phyloP scores from a whole-genome alignment of 768 basidiomycete genomes.

The Brasilioporus rufonigricans region DNA sequence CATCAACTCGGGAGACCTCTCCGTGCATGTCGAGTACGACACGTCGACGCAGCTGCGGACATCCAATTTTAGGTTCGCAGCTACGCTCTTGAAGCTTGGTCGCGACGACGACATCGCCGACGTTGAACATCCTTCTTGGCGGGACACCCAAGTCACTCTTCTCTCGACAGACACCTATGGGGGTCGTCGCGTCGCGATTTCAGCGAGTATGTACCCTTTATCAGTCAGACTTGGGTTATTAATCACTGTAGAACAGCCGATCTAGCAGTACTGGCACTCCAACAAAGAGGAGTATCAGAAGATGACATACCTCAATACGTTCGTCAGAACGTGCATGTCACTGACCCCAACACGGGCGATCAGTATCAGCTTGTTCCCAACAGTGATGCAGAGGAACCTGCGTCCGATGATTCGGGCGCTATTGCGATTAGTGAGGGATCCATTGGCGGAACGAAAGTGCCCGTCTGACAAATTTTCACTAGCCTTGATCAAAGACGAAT shows the following conservation, averaged over 20 bases:
- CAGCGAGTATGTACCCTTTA: not conserved
- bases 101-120: not conserved
- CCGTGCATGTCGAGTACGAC: not conserved
- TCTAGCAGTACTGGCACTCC: not conserved
- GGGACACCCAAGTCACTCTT: not conserved
- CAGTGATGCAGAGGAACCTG: not conserved
- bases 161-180: not conserved
- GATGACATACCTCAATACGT: constrained; percentile 6
- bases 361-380: constrained; percentile 5
- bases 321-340: not conserved
- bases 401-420: not conserved
- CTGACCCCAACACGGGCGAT: constrained; percentile 6
- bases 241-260: not conserved
- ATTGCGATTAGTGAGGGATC: constrained; percentile 5
- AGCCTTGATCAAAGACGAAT: not conserved
- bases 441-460: not conserved
- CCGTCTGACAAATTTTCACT: not conserved
- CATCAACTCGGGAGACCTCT: not conserved
- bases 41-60: not conserved
- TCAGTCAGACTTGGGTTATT: not conserved
- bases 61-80: not conserved
- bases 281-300: constrained; percentile 1
- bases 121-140: not conserved
- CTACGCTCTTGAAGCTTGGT: not conserved
- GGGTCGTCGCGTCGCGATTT: constrained; percentile 2